These are phyloP conservation scores for Biscogniauxia mediterranea DNA, from an alignment of 2,329 filamentous ascomycete genomes.

Conservation along the genomic window DNA sequence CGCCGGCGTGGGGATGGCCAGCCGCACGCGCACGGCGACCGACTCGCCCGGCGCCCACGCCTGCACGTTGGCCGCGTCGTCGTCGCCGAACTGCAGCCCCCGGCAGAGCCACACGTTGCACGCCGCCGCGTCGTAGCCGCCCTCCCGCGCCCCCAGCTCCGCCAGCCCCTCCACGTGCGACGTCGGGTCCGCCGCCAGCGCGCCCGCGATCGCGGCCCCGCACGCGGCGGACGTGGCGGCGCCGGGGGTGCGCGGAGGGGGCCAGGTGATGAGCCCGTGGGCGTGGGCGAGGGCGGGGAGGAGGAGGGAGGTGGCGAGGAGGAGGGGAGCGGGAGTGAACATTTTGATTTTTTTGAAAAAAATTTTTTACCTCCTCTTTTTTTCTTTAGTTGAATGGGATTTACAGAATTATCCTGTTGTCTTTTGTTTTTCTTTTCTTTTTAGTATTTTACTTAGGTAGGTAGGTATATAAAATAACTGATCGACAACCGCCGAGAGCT, in stretches of 20 bases:
- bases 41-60: slow-evolving; percentile 40
- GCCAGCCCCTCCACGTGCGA: slow-evolving; percentile 33
- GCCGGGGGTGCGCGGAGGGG: slow-evolving; percentile 24
- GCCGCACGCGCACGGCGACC: slow-evolving; percentile 41
- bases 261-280: slow-evolving; percentile 29
- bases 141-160: slow-evolving; percentile 28
- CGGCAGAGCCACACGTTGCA: slow-evolving; percentile 41
- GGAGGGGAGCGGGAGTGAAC: slow-evolving; percentile 17
- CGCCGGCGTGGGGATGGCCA: slow-evolving; percentile 46
- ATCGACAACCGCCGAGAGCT: too few relatives aligned
- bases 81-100: slow-evolving; percentile 41
- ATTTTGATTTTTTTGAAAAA: slow-evolving; percentile 16
- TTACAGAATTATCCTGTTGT: too few relatives aligned
- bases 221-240: slow-evolving; percentile 26
- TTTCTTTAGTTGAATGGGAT: neutral
- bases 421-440: too few relatives aligned
- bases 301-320: too few relatives aligned
- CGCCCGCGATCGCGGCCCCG: slow-evolving; percentile 23
- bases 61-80: slow-evolving; percentile 39
- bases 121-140: slow-evolving; percentile 22
- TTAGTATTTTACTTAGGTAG: too few relatives aligned
- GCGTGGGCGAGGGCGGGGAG: slow-evolving; percentile 22
- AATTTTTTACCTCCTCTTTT: neutral
- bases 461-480: too few relatives aligned
- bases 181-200: slow-evolving; percentile 28